Evolutionary conservation across 345 rosid species (phyloP).

Genomic region (Mangifera indica): DNA sequence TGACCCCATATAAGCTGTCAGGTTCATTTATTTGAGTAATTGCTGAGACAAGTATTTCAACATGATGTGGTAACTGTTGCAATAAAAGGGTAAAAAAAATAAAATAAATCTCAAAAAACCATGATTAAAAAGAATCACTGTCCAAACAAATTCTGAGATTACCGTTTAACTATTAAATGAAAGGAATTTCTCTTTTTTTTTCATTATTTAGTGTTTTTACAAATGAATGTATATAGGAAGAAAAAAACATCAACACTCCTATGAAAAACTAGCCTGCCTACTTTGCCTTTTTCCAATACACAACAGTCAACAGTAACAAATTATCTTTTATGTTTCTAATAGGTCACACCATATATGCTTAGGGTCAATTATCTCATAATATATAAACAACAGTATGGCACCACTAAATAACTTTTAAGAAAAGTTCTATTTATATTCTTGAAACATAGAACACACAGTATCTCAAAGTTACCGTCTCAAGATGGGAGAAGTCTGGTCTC

Average conservation of each 20-base stretch:
- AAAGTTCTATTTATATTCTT: neutral
- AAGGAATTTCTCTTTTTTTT: no score
- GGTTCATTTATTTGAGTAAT: slow-evolving; percentile 89
- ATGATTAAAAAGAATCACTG: slow-evolving; percentile 2
- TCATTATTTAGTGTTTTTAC: no score
- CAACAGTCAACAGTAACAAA: neutral
- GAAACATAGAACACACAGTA: slow-evolving; percentile 1
- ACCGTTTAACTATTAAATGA: neutral
- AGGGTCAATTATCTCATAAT: neutral
- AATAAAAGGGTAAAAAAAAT: slow-evolving; percentile 12
- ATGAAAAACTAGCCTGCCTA: no score
- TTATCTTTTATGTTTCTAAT: neutral
- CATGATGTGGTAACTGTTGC: slow-evolving; percentile 68
- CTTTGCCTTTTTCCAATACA: no score
- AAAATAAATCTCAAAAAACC: neutral
- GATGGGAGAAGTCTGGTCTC: slow-evolving; percentile 80
- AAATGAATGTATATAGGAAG: no score
- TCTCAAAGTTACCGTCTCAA: slow-evolving; percentile 66
- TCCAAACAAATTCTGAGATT: neutral
- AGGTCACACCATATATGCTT: neutral
- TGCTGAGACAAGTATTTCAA: slow-evolving; percentile 85
- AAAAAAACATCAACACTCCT: no score
- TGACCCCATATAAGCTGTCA: slow-evolving; percentile 93
- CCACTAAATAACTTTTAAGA: neutral
- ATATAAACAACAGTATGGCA: neutral